Conservation (phyloP, 805 yeast genomes). For the Saturnispora bothae region DNA sequence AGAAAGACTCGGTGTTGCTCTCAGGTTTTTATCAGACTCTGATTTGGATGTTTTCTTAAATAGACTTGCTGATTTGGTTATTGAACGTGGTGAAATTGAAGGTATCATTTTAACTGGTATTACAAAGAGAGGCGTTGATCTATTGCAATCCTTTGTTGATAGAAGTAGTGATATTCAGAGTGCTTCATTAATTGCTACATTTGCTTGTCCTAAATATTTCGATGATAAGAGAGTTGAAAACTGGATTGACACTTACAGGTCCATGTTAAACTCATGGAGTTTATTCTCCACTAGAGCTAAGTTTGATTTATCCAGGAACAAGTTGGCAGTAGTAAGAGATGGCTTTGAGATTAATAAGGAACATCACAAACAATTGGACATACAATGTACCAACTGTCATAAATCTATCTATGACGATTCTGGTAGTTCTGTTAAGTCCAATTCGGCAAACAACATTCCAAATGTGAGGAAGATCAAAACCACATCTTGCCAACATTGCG, state of each 20-base stretch:
- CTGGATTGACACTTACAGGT: slow-evolving; percentile 69
- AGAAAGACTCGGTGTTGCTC: slow-evolving; percentile 84
- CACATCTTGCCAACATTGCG: slow-evolving; percentile 68
- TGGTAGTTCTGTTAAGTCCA: background rate
- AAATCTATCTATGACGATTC: slow-evolving; percentile 40
- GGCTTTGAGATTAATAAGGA: slow-evolving; percentile 40
- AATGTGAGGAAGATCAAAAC: slow-evolving; percentile 9
- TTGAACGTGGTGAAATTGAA: slow-evolving; percentile 74
- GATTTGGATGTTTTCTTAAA: slow-evolving; percentile 66
- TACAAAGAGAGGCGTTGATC: slow-evolving; percentile 71
- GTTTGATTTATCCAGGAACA: slow-evolving; percentile 72
- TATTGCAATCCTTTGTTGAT: slow-evolving; percentile 79
- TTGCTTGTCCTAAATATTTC: slow-evolving; percentile 78
- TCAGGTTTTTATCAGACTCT: slow-evolving; percentile 71
- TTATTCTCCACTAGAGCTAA: slow-evolving; percentile 69
- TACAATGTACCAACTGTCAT: slow-evolving; percentile 79
- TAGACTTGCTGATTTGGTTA: slow-evolving; percentile 59
- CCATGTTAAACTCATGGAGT: slow-evolving; percentile 68
- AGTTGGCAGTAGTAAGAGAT: slow-evolving; percentile 41
- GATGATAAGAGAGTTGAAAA: slow-evolving; percentile 58
- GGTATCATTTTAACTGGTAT: slow-evolving; percentile 89
- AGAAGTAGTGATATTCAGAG: slow-evolving; percentile 87
- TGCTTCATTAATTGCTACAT: slow-evolving; percentile 70
- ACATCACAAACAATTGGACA: slow-evolving; percentile 61
- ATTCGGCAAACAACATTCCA: slow-evolving; percentile 4